Conservation (phyloP, 116 monocot genomes). For the Dioscorea cayenensis region DNA sequence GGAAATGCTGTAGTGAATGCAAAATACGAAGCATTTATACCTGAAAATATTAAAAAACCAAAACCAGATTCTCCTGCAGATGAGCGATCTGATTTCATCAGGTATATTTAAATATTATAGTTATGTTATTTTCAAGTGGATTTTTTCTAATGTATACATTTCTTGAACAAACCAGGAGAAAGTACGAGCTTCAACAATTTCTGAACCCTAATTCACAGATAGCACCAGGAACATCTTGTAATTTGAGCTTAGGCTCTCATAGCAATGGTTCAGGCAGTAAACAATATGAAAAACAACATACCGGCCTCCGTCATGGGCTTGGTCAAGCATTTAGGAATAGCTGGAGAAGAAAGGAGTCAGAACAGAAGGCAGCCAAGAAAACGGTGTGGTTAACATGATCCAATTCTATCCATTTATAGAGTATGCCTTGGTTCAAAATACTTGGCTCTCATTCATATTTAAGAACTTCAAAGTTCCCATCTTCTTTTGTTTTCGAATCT, state of each 20-base stretch:
- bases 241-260: slow-evolving; percentile 6
- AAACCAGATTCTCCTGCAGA: slow-evolving; percentile 50
- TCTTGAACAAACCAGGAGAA: slow-evolving; percentile 55
- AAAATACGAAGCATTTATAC: slow-evolving; percentile 81
- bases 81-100: slow-evolving; percentile 86
- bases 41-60: slow-evolving; percentile 57
- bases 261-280: slow-evolving; percentile 12
- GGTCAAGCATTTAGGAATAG: slow-evolving; percentile 61
- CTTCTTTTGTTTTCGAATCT: background rate
- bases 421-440: background rate
- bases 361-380: slow-evolving; percentile 50
- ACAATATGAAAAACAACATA: slow-evolving; percentile 52
- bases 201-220: slow-evolving; percentile 23
- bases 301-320: slow-evolving; percentile 33
- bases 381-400: slow-evolving; percentile 24
- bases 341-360: slow-evolving; percentile 74
- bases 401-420: slow-evolving; percentile 1
- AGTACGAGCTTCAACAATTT: slow-evolving; percentile 83
- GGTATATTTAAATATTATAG: slow-evolving; percentile 22
- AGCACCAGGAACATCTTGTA: slow-evolving; percentile 4
- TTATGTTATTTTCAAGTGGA: background rate
- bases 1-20: slow-evolving; percentile 65
- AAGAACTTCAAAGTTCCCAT: background rate
- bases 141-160: slow-evolving; percentile 9
- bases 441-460: background rate